Percentiles rank a stretch among this genome's conserved stretches.
phyloP scores from a whole-genome alignment of 1,139 yeast genomes.

The Blastobotrys persicus region DNA sequence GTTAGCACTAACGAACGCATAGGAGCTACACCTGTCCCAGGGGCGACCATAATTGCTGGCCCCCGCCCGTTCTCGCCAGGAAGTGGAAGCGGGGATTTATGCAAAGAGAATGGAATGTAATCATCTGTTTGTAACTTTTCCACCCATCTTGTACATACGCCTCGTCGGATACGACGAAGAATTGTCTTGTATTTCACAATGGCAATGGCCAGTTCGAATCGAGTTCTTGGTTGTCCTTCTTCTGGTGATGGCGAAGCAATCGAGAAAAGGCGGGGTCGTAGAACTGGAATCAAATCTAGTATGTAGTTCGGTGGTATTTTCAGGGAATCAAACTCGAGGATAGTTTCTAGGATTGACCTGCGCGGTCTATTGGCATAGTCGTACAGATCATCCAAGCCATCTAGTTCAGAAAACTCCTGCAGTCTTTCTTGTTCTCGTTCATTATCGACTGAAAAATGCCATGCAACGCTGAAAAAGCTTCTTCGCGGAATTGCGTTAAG shows the following conservation, averaged over 20 bases:
- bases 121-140: conserved; percentile 50
- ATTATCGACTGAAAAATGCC: conserved; percentile 63
- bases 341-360: conserved; percentile 78
- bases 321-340: conserved; percentile 74
- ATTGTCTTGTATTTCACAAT: conserved; percentile 85
- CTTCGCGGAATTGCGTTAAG: conserved; percentile 79
- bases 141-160: conserved; percentile 82
- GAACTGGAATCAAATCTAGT: conserved; percentile 71
- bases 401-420: conserved; percentile 67
- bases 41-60: conserved; percentile 73
- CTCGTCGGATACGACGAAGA: conserved; percentile 69
- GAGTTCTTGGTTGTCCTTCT: conserved; percentile 24
- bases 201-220: conserved; percentile 70
- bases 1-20: conserved; percentile 60
- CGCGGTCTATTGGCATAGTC: conserved; percentile 91
- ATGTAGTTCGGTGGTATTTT: conserved; percentile 70
- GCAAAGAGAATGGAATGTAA: conserved; percentile 54
- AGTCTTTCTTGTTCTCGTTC: conserved; percentile 72
- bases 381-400: conserved; percentile 67
- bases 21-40: conserved; percentile 95
- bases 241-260: conserved; percentile 57
- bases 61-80: conserved; percentile 27
- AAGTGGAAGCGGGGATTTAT: conserved; percentile 39
- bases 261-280: conserved; percentile 80
- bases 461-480: conserved; percentile 61